Conservation (phyloP, 1,284 basidiomycete species). For the Hypsizygus ulmarius region DNA sequence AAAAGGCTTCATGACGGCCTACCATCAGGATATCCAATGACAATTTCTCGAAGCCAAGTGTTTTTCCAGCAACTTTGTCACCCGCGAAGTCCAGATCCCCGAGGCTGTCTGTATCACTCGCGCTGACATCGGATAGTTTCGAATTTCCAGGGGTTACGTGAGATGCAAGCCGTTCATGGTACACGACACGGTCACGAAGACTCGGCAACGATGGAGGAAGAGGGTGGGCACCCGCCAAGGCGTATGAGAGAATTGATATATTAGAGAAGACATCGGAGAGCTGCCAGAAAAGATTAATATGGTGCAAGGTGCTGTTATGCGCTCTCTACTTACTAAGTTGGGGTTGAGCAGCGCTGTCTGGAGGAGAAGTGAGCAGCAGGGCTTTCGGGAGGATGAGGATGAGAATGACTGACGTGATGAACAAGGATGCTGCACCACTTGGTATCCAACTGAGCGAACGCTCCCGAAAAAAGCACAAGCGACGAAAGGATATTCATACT, state of each 20-base stretch:
- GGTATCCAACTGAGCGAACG: constrained; percentile 37
- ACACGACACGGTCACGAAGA: constrained; percentile 39
- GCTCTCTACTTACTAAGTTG: constrained; percentile 34
- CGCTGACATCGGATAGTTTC: constrained; percentile 1
- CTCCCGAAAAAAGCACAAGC: constrained; percentile 33
- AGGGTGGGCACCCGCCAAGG: constrained; percentile 31
- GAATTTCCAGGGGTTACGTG: constrained; percentile 4
- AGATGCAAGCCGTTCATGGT: constrained; percentile 33
- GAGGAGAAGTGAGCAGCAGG: background rate
- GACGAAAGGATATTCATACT: constrained; percentile 31
- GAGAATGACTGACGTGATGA: constrained; percentile 30
- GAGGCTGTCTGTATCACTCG: constrained; percentile 11
- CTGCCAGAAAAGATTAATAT: constrained; percentile 16
- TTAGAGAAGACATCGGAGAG: constrained; percentile 40
- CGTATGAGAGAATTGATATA: constrained; percentile 35
- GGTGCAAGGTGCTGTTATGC: constrained; percentile 4
- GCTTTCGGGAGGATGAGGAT: background rate
- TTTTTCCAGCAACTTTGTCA: constrained; percentile 35
- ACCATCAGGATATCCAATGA: constrained; percentile 36
- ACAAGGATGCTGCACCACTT: constrained; percentile 42
- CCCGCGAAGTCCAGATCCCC: constrained; percentile 20
- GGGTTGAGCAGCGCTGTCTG: constrained; percentile 44
- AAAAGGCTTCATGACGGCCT: constrained; percentile 3
- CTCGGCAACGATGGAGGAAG: constrained; percentile 36
- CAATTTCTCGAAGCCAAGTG: constrained; percentile 37